Evolutionary conservation across 768 basidiomycete genomes (phyloP), one percentile per base, ranked within the genome.

Genomic region (Lactarius deliciosus): DNA sequence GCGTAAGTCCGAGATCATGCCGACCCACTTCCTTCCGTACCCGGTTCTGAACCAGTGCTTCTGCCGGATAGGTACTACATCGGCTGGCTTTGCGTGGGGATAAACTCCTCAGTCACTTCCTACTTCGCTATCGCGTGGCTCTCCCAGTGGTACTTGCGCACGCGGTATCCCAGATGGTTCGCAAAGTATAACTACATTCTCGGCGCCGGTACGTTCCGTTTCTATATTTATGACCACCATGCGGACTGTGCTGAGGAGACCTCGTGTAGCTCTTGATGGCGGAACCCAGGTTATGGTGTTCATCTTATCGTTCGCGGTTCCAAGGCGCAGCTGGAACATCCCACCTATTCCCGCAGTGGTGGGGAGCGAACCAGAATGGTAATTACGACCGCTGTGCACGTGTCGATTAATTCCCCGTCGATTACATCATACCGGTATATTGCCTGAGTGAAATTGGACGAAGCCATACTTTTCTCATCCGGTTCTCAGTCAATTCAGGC

Each of bases 261-360:
- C 47, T 53, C 7, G 57, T 38, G 65, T 66, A 72, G 76, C 73
- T 22, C 77, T 81, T 25, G 79, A 80, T 65, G 79, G 79, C 13
- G 81, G 77, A n/a, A 73, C 75, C 5, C 78, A 84, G 73, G 83
- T 85, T 18, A 86, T 86, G 84, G 79, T 86, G 79, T 68, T 68
- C 60, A 68, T 68, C 63, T 28, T 65, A 18, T 68, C 68, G 20
- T 69, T 65, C 53, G 60, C 59, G 36, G 71, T 70, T 70, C 4
- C 81, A 81, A 62, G 85, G 85, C 28, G 85, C 81, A 2, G 77
- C 79, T 15, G 83, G 85, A 3, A 73, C 74, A 8, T 72, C 82
- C 0, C 81, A 84, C 68, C 72, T 80, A 22, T 85, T 85, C 78
- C 82, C 84, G 7, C 72, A 76, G 69, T 85, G 83, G 85, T 85